Percentiles rank a stretch among this genome's conserved stretches.
phyloP scores from a whole-genome alignment of 1,284 basidiomycete genomes.

The Exobasidium cylindrosporum region DNA sequence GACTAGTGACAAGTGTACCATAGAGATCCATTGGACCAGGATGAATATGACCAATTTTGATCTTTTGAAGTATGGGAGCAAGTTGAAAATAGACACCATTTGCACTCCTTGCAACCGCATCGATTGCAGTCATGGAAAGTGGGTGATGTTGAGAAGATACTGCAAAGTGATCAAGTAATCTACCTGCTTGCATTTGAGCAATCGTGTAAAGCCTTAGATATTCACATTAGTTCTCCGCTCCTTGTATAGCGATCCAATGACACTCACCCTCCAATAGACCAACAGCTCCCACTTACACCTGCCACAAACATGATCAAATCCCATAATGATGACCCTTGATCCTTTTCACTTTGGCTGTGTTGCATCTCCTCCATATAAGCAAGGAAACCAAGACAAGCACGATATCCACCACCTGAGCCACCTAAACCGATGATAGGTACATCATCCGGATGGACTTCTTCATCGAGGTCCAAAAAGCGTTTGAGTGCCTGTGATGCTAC shows the following conservation, averaged over 20 bases:
- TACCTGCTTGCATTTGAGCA: conserved; percentile 33
- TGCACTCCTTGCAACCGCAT: conserved; percentile 41
- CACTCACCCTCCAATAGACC: conserved; percentile 48
- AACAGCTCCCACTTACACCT: conserved; percentile 54
- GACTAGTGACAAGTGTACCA: conserved; percentile 5
- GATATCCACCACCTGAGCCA: conserved; percentile 53
- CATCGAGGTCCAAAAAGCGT: conserved; percentile 31
- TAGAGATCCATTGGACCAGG: conserved; percentile 11
- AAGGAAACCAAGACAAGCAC: conserved; percentile 30
- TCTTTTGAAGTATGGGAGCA: conserved; percentile 42
- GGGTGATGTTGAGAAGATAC: conserved; percentile 28
- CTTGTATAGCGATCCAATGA: neutral
- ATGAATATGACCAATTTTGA: conserved; percentile 9
- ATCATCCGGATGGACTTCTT: conserved; percentile 48
- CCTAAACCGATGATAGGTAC: conserved; percentile 52
- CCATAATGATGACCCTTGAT: conserved; percentile 33
- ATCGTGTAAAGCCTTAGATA: conserved; percentile 44
- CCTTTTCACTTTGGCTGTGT: too few relatives aligned
- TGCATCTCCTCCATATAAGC: conserved; percentile 13
- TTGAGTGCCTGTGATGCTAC: conserved; percentile 12
- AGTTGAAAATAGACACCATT: conserved; percentile 47
- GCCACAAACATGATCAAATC: conserved; percentile 49
- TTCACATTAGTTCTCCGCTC: conserved; percentile 2
- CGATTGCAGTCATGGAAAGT: conserved; percentile 44
- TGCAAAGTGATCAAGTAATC: conserved; percentile 36